Evolutionary conservation across 176 grass and related monocot species (phyloP).

Genomic region (Saccharum spontaneum): DNA sequence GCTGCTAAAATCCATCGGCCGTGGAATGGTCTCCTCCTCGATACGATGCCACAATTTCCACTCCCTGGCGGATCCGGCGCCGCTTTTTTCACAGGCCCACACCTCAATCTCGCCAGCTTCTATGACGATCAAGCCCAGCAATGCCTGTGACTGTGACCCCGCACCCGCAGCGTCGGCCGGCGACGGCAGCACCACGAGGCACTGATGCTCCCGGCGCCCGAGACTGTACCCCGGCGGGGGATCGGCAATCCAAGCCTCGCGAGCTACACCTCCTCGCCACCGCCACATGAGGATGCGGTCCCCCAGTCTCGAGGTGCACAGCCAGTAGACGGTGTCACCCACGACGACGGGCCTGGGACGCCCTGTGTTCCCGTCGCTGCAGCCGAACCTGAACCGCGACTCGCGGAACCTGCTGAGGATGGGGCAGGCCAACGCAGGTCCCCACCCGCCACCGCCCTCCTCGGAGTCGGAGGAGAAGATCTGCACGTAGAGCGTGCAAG

Average conservation of each 20-base stretch:
- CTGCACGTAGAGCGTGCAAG: slow-evolving; percentile 2
- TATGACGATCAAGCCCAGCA: not conserved
- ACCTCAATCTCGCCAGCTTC: not conserved
- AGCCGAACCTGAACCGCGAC: not conserved
- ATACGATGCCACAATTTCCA: not conserved
- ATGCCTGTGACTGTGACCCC: not conserved
- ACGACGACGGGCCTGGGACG: not conserved
- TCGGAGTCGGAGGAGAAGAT: slow-evolving; percentile 11
- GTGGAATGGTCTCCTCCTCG: not conserved
- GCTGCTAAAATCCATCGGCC: not conserved
- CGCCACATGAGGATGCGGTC: not conserved
- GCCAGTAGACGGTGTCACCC: slow-evolving; percentile 14
- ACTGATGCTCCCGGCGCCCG: not conserved
- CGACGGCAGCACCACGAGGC: slow-evolving; percentile 1
- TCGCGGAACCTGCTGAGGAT: not conserved
- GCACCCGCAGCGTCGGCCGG: not conserved
- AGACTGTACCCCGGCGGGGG: not conserved
- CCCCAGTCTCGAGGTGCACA: not conserved
- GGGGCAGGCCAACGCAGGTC: not conserved
- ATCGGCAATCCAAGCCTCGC: not conserved
- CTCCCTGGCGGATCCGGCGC: not conserved
- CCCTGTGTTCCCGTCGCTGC: too few species aligned
- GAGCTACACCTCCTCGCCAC: not conserved
- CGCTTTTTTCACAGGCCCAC: not conserved
- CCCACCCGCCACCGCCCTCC: not conserved